Percentiles rank a stretch among this genome's conserved stretches.
phyloP scores from a whole-genome alignment of 2,329 filamentous ascomycete species.

The Cladosporium velox region DNA sequence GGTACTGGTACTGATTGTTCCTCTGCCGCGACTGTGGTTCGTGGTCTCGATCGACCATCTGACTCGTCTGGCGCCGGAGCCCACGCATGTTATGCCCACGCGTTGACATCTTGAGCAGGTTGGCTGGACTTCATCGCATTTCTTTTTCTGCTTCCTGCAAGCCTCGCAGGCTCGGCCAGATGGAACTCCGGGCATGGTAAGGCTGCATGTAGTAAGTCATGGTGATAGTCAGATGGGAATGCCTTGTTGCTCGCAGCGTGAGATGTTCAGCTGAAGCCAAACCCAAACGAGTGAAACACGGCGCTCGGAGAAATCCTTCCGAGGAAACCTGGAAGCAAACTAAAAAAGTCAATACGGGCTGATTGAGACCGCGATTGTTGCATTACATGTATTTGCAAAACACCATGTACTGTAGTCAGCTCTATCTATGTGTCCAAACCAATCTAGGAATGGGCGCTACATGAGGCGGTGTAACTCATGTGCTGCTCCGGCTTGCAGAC shows the following conservation, averaged over 20 bases:
- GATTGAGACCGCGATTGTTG: background rate
- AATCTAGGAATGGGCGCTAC: background rate
- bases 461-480: background rate
- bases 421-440: background rate
- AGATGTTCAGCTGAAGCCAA: constrained; percentile 9
- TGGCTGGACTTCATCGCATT: constrained; percentile 23
- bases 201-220: background rate
- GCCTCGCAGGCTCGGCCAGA: constrained; percentile 23
- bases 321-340: background rate
- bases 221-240: background rate
- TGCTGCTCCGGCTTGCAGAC: background rate
- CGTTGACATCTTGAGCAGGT: constrained; percentile 22
- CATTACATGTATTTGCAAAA: background rate
- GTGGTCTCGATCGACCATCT: constrained; percentile 20
- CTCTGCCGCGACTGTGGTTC: background rate
- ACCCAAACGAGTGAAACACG: constrained; percentile 1
- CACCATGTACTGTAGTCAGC: background rate
- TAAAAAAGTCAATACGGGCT: background rate
- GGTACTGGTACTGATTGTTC: background rate
- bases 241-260: background rate
- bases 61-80: constrained; percentile 20
- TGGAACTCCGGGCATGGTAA: constrained; percentile 35
- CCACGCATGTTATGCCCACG: constrained; percentile 21
- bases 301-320: constrained; percentile 4
- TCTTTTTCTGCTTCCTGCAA: constrained; percentile 26